Percentiles rank a stretch among this genome's conserved stretches.
These are phyloP conservation scores for Candida golubevii DNA, from an alignment of 805 yeast genomes.

Conservation along the genomic window DNA sequence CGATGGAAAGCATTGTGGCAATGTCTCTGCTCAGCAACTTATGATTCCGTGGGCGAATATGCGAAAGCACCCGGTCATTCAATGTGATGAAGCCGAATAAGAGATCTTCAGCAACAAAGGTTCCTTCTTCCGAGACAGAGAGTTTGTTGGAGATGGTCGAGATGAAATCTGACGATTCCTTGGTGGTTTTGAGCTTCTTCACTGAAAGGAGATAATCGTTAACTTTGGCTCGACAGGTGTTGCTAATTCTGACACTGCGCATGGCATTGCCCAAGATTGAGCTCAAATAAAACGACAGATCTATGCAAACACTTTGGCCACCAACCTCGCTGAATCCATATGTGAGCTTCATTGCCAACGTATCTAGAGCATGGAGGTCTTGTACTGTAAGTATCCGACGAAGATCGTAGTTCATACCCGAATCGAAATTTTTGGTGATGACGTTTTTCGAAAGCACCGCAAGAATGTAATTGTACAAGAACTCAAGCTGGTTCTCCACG, in stretches of 20 bases:
- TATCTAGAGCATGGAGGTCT: constrained; percentile 67
- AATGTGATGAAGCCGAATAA: constrained; percentile 73
- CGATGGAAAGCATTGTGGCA: constrained; percentile 65
- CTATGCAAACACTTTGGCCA: constrained; percentile 2
- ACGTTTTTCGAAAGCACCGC: constrained; percentile 81
- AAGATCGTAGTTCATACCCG: constrained; percentile 76
- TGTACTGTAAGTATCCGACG: constrained; percentile 70
- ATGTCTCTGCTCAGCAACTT: constrained; percentile 78
- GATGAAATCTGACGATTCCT: constrained; percentile 2
- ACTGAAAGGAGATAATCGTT: constrained; percentile 46
- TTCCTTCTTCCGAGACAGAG: constrained; percentile 9
- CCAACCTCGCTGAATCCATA: constrained; percentile 27
- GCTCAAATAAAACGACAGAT: constrained; percentile 26
- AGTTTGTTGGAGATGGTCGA: constrained; percentile 2
- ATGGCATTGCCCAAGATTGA: constrained; percentile 27
- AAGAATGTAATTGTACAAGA: constrained; percentile 72
- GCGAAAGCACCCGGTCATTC: constrained; percentile 58
- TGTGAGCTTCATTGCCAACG: constrained; percentile 41
- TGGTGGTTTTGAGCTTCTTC: constrained; percentile 18
- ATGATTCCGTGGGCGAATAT: constrained; percentile 74
- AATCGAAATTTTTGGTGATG: constrained; percentile 60
- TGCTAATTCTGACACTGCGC: constrained; percentile 45
- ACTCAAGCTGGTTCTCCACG: constrained; percentile 53
- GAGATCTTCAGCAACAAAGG: constrained; percentile 39
- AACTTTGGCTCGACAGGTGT: constrained; percentile 53